These are phyloP conservation scores for Discostella pseudostelligera DNA, from an alignment of 108 stramenopile genomes.

Conservation along the genomic window DNA sequence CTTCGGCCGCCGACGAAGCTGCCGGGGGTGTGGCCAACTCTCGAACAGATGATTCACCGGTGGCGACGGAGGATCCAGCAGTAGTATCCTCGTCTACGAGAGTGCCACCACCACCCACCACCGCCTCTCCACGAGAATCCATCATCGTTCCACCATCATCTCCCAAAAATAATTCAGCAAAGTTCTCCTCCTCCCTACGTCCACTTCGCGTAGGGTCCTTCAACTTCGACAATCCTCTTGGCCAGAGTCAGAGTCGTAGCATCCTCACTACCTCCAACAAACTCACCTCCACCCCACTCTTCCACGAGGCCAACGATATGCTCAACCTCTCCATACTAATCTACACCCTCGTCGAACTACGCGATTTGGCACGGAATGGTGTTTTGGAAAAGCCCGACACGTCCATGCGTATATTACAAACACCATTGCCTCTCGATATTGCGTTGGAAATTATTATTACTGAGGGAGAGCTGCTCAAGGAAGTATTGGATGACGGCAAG, in stretches of 20 bases:
- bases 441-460: slow-evolving; percentile 30
- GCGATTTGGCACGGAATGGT: slow-evolving; percentile 51
- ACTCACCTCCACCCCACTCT: slow-evolving; percentile 36
- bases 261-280: too few species aligned
- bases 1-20: too few species aligned
- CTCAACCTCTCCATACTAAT: slow-evolving; percentile 45
- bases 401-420: slow-evolving; percentile 33
- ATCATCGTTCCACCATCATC: too few species aligned
- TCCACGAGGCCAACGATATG: slow-evolving; percentile 53
- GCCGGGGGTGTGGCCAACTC: too few species aligned
- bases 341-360: slow-evolving; percentile 57
- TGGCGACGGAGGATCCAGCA: too few species aligned
- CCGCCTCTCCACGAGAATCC: too few species aligned
- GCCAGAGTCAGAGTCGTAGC: too few species aligned
- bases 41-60: too few species aligned
- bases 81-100: too few species aligned
- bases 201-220: slow-evolving; percentile 36
- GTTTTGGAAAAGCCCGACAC: slow-evolving; percentile 23
- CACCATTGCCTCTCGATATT: slow-evolving; percentile 45
- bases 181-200: slow-evolving; percentile 5
- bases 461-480: slow-evolving; percentile 39
- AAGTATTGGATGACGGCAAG: slow-evolving; percentile 48
- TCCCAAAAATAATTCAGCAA: too few species aligned
- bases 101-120: too few species aligned
- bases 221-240: slow-evolving; percentile 17